Conservation (phyloP, 768 basidiomycete genomes). For the Russula sp. region DNA sequence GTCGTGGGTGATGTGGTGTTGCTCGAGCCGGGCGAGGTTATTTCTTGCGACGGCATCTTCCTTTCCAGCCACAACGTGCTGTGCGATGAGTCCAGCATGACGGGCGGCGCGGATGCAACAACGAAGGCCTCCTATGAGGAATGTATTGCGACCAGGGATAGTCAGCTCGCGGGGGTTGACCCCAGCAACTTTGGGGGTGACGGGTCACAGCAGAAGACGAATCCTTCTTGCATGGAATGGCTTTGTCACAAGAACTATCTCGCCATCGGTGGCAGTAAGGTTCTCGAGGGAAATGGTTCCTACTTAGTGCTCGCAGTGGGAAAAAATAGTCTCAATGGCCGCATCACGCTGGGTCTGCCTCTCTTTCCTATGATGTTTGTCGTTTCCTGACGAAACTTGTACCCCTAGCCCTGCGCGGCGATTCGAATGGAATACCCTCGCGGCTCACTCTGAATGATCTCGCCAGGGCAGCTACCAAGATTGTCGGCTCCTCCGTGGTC, state of each 20-base stretch:
- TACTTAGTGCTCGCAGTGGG: slow-evolving; percentile 94
- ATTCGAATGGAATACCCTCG: slow-evolving; percentile 84
- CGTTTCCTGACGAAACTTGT: not conserved
- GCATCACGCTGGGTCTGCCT: slow-evolving; percentile 91
- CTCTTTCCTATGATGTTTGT: not conserved
- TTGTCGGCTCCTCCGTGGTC: slow-evolving; percentile 82
- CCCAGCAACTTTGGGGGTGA: not conserved
- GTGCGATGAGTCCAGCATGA: slow-evolving; percentile 95
- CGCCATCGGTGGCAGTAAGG: slow-evolving; percentile 84
- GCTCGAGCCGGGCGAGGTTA: slow-evolving; percentile 90
- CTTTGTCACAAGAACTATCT: slow-evolving; percentile 80
- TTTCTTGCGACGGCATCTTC: slow-evolving; percentile 96
- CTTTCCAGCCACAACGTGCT: slow-evolving; percentile 86
- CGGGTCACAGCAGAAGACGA: slow-evolving; percentile 21
- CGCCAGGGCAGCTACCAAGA: slow-evolving; percentile 90
- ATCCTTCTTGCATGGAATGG: slow-evolving; percentile 27
- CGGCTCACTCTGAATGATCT: slow-evolving; percentile 89
- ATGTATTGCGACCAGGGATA: slow-evolving; percentile 47
- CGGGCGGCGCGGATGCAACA: slow-evolving; percentile 94
- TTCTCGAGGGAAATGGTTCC: slow-evolving; percentile 87
- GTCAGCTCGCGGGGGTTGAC: slow-evolving; percentile 18
- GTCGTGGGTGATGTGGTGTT: slow-evolving; percentile 91
- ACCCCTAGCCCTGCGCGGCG: slow-evolving; percentile 69
- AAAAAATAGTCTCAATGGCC: slow-evolving; percentile 87
- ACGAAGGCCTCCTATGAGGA: slow-evolving; percentile 84